Percentiles rank a stretch among this genome's conserved stretches.
Evolutionary conservation across 2,329 filamentous ascomycete species (phyloP).

Genomic region (Byssothecium circinans): DNA sequence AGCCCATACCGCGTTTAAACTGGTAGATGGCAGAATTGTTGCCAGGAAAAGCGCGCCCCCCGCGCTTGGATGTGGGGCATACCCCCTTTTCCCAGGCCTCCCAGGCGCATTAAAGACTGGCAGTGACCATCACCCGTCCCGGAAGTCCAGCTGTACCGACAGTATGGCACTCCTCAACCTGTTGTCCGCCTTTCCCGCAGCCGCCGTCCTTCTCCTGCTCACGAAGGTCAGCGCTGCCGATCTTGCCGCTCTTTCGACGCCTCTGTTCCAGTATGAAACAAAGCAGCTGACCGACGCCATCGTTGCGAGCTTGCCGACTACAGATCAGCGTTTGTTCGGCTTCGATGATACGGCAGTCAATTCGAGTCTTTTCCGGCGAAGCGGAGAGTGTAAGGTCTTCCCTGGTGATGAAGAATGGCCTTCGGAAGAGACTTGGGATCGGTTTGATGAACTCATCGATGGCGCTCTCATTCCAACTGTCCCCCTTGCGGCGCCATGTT

Average conservation of each 20-base stretch:
- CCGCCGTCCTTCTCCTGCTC: not conserved
- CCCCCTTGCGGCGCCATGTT: constrained; percentile 24
- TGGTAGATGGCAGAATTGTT: not conserved
- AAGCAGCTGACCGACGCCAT: constrained; percentile 10
- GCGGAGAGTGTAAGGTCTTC: constrained; percentile 22
- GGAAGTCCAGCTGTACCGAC: not conserved
- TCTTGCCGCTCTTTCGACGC: not conserved
- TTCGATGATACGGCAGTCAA: constrained; percentile 11
- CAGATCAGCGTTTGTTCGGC: constrained; percentile 10
- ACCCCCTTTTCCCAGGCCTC: not conserved
- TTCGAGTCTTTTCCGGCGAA: not conserved
- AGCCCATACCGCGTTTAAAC: not conserved
- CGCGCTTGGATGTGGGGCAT: not conserved
- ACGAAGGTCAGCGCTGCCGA: not conserved
- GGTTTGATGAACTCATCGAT: constrained; percentile 19
- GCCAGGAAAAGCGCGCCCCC: not conserved
- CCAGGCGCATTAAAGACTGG: not conserved
- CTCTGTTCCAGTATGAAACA: constrained; percentile 12
- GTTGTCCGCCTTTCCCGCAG: not conserved
- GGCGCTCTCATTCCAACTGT: constrained; percentile 24
- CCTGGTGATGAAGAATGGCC: constrained; percentile 29
- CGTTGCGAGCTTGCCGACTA: constrained; percentile 2
- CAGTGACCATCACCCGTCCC: not conserved
- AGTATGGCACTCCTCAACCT: constrained; percentile 1
- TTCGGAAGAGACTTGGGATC: constrained; percentile 15